These are phyloP conservation scores for Corinectria fuckeliana DNA, from an alignment of 2,329 filamentous ascomycete genomes.

Conservation along the genomic window DNA sequence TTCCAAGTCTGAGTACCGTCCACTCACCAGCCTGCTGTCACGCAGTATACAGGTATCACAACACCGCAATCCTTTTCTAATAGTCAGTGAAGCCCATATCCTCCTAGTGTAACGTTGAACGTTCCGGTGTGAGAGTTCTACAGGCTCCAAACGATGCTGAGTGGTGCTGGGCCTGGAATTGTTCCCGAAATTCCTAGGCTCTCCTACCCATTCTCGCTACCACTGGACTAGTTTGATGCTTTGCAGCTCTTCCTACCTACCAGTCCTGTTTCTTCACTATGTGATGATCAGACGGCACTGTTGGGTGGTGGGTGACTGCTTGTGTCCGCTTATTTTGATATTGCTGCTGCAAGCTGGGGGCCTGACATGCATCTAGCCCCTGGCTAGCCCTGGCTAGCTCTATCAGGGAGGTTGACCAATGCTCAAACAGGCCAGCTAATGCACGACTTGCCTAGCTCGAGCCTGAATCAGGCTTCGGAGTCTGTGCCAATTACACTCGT, in stretches of 20 bases:
- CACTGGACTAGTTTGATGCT: background rate
- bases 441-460: background rate
- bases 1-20: no score
- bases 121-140: no score
- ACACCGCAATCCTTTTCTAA: background rate
- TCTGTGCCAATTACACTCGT: background rate
- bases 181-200: constrained; percentile 13
- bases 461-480: background rate
- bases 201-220: background rate
- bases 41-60: background rate
- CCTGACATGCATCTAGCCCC: background rate
- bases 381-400: background rate
- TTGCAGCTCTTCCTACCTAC: background rate
- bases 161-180: background rate
- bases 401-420: background rate
- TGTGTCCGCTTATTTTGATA: background rate
- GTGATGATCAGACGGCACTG: background rate
- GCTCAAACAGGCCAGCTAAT: background rate
- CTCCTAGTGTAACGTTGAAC: no score
- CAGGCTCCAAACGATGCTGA: background rate
- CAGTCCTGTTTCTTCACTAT: constrained; percentile 3
- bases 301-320: background rate
- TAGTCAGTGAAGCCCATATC: no score
- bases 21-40: background rate
- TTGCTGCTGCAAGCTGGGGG: background rate